Evolutionary conservation across 495 filamentous ascomycete species (phyloP).

Genomic region (Penicillium robsamsonii): DNA sequence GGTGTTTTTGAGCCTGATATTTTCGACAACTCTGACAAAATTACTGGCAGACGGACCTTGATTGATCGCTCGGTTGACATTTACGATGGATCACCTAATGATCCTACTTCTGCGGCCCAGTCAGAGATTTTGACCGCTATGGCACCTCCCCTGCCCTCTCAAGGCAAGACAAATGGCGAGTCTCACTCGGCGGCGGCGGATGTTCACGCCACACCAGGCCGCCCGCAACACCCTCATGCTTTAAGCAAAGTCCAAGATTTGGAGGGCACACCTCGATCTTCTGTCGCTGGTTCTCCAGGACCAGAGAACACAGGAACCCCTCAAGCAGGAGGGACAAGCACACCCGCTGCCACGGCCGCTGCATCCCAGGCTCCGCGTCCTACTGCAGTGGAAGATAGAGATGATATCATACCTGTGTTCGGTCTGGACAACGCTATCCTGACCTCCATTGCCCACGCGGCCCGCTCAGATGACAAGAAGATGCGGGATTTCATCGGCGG

Average conservation of each 20-base stretch:
- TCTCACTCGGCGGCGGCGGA: constrained; percentile 25
- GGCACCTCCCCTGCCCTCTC: constrained; percentile 55
- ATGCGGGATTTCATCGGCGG: constrained; percentile 85
- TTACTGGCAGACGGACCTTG: constrained; percentile 71
- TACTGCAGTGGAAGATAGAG: constrained; percentile 61
- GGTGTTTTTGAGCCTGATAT: constrained; percentile 83
- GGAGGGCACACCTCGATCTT: constrained; percentile 75
- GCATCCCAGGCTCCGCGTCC: constrained; percentile 32
- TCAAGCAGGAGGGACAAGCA: constrained; percentile 50
- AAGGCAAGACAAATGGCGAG: constrained; percentile 35
- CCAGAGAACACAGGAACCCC: constrained; percentile 72
- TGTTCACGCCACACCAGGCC: constrained; percentile 41
- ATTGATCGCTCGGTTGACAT: constrained; percentile 85
- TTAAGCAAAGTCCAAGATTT: constrained; percentile 51
- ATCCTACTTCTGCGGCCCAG: constrained; percentile 84
- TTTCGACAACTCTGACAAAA: constrained; percentile 77
- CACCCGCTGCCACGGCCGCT: constrained; percentile 28
- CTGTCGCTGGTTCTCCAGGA: constrained; percentile 79
- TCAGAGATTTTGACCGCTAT: constrained; percentile 68
- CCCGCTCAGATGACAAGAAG: constrained; percentile 86
- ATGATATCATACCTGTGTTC: constrained; percentile 75
- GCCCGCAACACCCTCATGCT: constrained; percentile 40
- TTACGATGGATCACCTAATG: constrained; percentile 87
- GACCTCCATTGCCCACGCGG: constrained; percentile 80
- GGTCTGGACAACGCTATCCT: constrained; percentile 88